These are phyloP conservation scores for Trichosanthes cucumerina DNA, from an alignment of 306 rosid genomes.

Conservation along the genomic window DNA sequence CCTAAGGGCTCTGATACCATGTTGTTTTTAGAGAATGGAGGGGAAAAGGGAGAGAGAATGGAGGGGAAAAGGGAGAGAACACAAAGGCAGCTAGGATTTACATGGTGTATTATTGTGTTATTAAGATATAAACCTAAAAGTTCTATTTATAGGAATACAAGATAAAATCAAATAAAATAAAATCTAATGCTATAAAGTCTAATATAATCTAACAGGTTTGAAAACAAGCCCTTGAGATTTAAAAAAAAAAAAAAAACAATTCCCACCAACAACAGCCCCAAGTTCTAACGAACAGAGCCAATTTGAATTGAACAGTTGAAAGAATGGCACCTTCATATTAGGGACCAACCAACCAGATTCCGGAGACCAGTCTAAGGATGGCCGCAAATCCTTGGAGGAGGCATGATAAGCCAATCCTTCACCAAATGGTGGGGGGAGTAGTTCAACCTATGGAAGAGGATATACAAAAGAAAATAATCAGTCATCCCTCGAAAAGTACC, in stretches of 20 bases:
- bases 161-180: too few species aligned
- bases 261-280: not conserved
- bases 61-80: too few species aligned
- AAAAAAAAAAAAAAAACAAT: not conserved
- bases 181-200: too few species aligned
- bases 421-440: slow-evolving; percentile 69
- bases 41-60: too few species aligned
- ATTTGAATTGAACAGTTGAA: slow-evolving; percentile 3
- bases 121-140: too few species aligned
- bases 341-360: slow-evolving; percentile 69
- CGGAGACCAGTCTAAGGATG: slow-evolving; percentile 63
- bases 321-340: slow-evolving; percentile 32
- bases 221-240: not conserved
- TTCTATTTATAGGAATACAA: too few species aligned
- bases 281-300: not conserved
- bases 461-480: not conserved
- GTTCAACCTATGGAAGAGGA: slow-evolving; percentile 40
- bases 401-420: slow-evolving; percentile 55
- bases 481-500: not conserved
- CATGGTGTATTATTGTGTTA: too few species aligned
- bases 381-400: slow-evolving; percentile 59
- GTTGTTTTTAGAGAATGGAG: too few species aligned
- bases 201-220: too few species aligned
- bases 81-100: too few species aligned
- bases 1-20: too few species aligned